These are phyloP conservation scores for Saururus chinensis DNA, from an alignment of 164 flowering plant genomes.

Conservation along the genomic window DNA sequence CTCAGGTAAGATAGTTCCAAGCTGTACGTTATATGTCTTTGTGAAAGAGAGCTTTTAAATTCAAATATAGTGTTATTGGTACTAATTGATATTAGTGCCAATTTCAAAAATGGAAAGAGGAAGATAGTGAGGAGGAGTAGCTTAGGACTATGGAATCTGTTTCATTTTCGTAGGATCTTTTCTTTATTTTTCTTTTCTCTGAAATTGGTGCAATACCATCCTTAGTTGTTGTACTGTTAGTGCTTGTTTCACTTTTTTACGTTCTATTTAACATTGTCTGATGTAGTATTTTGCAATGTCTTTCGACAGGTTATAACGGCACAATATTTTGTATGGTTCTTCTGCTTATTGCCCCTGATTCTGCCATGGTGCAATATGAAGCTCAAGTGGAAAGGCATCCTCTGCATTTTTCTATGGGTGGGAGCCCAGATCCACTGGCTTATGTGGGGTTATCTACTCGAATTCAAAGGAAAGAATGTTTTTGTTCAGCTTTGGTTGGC, in stretches of 20 bases:
- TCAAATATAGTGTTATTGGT: too few relatives aligned
- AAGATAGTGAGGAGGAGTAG: background rate
- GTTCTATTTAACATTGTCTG: background rate
- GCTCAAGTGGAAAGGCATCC: slow-evolving; percentile 63
- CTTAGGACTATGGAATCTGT: background rate
- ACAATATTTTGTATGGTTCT: slow-evolving; percentile 96
- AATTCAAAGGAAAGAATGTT: slow-evolving; percentile 80
- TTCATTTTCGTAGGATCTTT: background rate
- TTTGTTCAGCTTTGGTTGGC: slow-evolving; percentile 81
- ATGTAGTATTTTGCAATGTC: background rate
- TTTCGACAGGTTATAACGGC: slow-evolving; percentile 78
- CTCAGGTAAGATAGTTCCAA: background rate
- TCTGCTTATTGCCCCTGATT: slow-evolving; percentile 73
- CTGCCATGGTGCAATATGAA: slow-evolving; percentile 83
- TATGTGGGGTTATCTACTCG: slow-evolving; percentile 89
- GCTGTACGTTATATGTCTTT: background rate
- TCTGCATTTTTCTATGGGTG: slow-evolving; percentile 53
- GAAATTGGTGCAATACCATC: background rate
- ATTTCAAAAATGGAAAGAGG: background rate
- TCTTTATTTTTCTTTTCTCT: too few relatives aligned
- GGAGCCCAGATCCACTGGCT: slow-evolving; percentile 90
- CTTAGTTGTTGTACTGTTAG: background rate
- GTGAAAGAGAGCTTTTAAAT: background rate
- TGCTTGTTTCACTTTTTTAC: background rate
- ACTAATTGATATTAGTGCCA: too few relatives aligned